These are phyloP conservation scores for Madurella mycetomatis DNA, from an alignment of 2,329 filamentous ascomycete genomes.

Conservation along the genomic window DNA sequence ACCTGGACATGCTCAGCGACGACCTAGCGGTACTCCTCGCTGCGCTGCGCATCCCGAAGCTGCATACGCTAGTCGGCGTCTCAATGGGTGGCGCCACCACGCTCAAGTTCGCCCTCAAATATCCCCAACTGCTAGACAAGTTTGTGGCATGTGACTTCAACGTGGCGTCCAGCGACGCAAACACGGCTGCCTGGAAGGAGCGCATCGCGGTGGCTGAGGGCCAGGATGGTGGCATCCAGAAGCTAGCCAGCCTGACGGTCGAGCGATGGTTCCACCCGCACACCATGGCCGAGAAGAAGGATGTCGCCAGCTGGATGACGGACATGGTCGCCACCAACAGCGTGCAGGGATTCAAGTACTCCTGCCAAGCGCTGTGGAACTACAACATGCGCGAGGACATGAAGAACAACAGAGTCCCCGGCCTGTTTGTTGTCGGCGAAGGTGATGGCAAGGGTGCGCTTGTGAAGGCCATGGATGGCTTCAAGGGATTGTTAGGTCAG, in stretches of 20 bases:
- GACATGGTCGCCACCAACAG: slow-evolving; percentile 66
- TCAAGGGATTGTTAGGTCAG: slow-evolving; percentile 55
- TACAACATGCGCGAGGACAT: slow-evolving; percentile 62
- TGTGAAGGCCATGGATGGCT: slow-evolving; percentile 74
- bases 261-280: slow-evolving; percentile 71
- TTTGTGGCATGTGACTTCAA: slow-evolving; percentile 81
- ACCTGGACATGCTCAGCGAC: slow-evolving; percentile 60
- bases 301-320: slow-evolving; percentile 52
- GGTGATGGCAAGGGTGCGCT: slow-evolving; percentile 66
- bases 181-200: slow-evolving; percentile 75
- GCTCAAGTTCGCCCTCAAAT: slow-evolving; percentile 65
- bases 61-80: slow-evolving; percentile 68
- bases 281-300: slow-evolving; percentile 43
- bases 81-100: slow-evolving; percentile 77
- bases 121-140: slow-evolving; percentile 53
- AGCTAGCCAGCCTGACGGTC: slow-evolving; percentile 67
- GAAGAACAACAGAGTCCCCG: slow-evolving; percentile 51
- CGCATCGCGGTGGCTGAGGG: slow-evolving; percentile 64
- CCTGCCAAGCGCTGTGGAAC: slow-evolving; percentile 65
- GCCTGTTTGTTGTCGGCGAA: slow-evolving; percentile 67
- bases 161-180: slow-evolving; percentile 63
- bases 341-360: slow-evolving; percentile 63
- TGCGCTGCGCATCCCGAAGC: slow-evolving; percentile 62
- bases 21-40: slow-evolving; percentile 65
- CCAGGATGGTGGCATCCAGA: slow-evolving; percentile 53